These are phyloP conservation scores for Melanopsichium pennsylvanicum DNA, from an alignment of 1,284 basidiomycete genomes.

Conservation along the genomic window DNA sequence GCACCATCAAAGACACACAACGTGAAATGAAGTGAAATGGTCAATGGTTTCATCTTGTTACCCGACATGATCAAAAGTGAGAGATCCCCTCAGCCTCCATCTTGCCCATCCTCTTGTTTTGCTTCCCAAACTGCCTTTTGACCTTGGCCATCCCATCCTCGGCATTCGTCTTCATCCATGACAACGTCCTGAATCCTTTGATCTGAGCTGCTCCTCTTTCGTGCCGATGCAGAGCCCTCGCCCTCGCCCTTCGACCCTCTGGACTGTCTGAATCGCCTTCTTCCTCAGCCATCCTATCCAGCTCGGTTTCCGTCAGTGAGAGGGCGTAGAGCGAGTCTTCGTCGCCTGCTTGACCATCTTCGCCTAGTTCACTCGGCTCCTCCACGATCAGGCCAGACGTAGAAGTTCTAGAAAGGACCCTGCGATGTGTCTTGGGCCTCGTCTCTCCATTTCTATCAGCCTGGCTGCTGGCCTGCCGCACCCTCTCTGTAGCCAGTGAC, in stretches of 20 bases:
- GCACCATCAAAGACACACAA: no score
- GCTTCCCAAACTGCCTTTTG: constrained; percentile 43
- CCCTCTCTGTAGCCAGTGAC: constrained; percentile 12
- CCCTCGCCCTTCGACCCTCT: constrained; percentile 32
- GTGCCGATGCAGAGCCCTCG: constrained; percentile 51
- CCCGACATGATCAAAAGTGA: constrained; percentile 41
- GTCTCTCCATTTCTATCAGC: no score
- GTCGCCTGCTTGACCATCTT: constrained; percentile 17
- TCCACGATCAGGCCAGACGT: constrained; percentile 3
- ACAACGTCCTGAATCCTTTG: constrained; percentile 53
- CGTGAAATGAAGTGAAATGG: no score
- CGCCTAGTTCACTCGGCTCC: constrained; percentile 13
- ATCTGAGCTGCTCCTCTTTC: constrained; percentile 56
- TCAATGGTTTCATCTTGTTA: no score
- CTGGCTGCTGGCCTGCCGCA: constrained; percentile 4
- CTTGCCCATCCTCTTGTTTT: constrained; percentile 50
- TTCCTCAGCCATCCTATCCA: constrained; percentile 26
- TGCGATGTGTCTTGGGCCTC: constrained; percentile 10
- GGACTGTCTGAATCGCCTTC: constrained; percentile 33
- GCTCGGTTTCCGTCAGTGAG: constrained; percentile 34
- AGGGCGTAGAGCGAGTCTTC: constrained; percentile 35
- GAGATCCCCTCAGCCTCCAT: constrained; percentile 61
- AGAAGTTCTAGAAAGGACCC: constrained; percentile 9
- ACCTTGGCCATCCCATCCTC: constrained; percentile 43
- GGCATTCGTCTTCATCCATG: constrained; percentile 58